phyloP scores from a whole-genome alignment of 495 filamentous ascomycete species.

The Penicillium odoratum region DNA sequence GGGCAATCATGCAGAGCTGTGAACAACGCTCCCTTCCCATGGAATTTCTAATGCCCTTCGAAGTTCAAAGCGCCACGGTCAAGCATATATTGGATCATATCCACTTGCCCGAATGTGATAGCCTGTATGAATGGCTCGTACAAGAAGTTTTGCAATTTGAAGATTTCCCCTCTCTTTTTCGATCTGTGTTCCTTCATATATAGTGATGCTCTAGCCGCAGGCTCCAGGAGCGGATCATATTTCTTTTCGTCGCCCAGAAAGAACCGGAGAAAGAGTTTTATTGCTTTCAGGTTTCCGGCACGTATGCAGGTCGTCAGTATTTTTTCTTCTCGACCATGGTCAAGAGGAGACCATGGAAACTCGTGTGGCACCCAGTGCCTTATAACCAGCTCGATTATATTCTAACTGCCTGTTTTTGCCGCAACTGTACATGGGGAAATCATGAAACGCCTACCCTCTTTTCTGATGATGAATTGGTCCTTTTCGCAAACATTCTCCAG shows the following conservation, averaged over 20 bases:
- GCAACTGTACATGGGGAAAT: neutral
- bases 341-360: no score
- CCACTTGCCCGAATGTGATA: neutral
- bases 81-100: neutral
- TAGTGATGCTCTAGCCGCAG: neutral
- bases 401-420: neutral
- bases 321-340: no score
- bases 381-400: neutral
- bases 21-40: neutral
- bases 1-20: neutral
- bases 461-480: neutral
- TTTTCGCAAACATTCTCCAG: neutral
- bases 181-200: neutral
- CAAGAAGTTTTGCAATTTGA: neutral
- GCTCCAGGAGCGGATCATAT: neutral
- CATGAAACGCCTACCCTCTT: neutral
- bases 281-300: neutral
- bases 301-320: neutral
- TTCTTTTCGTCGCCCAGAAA: neutral
- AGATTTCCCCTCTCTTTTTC: neutral
- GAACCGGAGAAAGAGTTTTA: neutral
- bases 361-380: neutral
- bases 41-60: neutral
- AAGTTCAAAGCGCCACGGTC: neutral
- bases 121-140: neutral